Base-by-base conservation (phyloP, 1,284 basidiomycete species). In the Ganoderma resinaceum region DNA sequence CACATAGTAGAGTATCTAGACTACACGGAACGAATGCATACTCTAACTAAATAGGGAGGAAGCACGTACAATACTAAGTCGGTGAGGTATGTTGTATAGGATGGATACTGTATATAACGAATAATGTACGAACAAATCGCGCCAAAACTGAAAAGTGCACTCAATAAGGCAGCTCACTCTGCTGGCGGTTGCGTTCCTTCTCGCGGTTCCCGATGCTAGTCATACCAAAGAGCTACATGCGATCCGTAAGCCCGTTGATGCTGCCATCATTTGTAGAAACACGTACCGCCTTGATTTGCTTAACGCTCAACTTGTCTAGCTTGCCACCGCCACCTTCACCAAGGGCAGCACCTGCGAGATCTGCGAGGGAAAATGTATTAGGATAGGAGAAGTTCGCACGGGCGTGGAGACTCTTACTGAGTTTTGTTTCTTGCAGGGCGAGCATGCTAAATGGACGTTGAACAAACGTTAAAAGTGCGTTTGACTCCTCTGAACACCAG, bases 271-370 rank as follows among this genome's bases (percentile, higher is more conserved):
- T 9, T 14, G 18, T 11, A 16, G 23, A 35, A n/a, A 23, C 4
- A 78, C 80, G 42, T 64, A 83, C 82, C 26, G 76, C 84, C 79
- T 85, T 87, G 71, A 90, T 86, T 75, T 91, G 87, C 74, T 84
- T 87, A 26, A 91, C 87, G 71, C 88, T 89, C 58, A 91, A 79
- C 74, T 87, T 89, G 69, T 88, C 84, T 33, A 90, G 78, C 74
- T 87, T 89, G 2, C 80, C 80, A 14, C 87, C 88, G 1, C 80
- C 81, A 0, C 90, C 90, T 79, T 91, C 90, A 16, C 90, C 90
- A 14, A 91, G 83, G 1, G 89, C 89, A 6, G 89, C 89, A 63
- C 90, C 89, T 0, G 90, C 86, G 31, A 91, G 82, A 68, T 86
- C 86, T 86, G 61, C 7, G 49, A 40, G 46, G 33, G 43, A 8